Conservation (phyloP, 129 eudicot genomes). For the Artemisia argyi region DNA sequence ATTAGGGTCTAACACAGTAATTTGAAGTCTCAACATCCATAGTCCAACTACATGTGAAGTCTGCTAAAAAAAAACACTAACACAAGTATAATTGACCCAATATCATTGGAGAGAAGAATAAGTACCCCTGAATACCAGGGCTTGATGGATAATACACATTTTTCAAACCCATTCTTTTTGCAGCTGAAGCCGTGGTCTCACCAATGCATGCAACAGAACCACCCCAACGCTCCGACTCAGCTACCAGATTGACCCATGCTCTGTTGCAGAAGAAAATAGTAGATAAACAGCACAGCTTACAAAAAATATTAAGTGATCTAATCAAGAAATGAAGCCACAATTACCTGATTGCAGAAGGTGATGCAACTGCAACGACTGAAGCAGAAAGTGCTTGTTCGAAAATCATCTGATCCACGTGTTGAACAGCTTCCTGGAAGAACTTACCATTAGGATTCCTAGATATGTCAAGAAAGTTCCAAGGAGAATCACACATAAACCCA, state of each 20-base stretch:
- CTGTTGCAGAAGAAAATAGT: constrained; percentile 33
- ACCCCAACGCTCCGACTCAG: constrained; percentile 55
- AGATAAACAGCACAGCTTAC: background rate
- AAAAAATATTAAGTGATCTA: background rate
- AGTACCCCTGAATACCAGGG: constrained; percentile 90
- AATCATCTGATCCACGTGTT: constrained; percentile 55
- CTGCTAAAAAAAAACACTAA: background rate
- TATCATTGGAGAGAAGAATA: background rate
- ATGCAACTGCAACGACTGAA: constrained; percentile 89
- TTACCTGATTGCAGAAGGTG: constrained; percentile 93
- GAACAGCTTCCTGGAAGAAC: constrained; percentile 55
- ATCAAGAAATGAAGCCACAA: constrained; percentile 7
- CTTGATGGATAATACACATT: constrained; percentile 68
- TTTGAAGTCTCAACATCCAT: too few species aligned
- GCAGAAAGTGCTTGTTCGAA: constrained; percentile 66
- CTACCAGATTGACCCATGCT: constrained; percentile 68
- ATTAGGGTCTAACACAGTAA: too few species aligned
- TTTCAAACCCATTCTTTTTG: constrained; percentile 66
- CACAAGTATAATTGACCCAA: background rate
- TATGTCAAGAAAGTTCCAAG: background rate
- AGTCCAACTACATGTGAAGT: background rate
- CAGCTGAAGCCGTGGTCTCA: constrained; percentile 87
- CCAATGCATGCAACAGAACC: constrained; percentile 87
- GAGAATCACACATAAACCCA: too few species aligned
- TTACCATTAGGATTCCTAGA: constrained; percentile 12